Base-by-base conservation (phyloP, 345 rosid genomes). In the Arabidopsis thaliana region DNA sequence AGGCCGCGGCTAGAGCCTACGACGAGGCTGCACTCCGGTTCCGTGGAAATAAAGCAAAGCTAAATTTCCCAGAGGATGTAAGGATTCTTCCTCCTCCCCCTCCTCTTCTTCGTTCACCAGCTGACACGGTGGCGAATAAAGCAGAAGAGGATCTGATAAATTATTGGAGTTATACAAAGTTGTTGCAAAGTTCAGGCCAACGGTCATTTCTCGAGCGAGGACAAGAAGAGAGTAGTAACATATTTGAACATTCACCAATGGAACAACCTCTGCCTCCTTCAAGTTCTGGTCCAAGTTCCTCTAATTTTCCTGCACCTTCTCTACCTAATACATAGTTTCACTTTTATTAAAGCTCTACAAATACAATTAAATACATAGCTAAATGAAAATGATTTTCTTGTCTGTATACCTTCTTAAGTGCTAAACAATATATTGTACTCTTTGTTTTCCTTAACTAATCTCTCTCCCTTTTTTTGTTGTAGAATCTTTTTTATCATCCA, bases 1-100 rank as follows among this genome's bases (percentile, higher is more conserved):
- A 90, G 66, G 89, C 91, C 0, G 98, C 96, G 1, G 98, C 98
- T 36, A 86, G 88, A 79, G 98, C 97, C 2, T 93, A 93, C 65
- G 98, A 93, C 42, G 90, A 83, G 11, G 97, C 98, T 6, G 98
- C 98, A 23, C 83, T 93, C 50, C 58, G 90, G 48, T 93, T 93
- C 84, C 85, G 97, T 38, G 97, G 97, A 56, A 89, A 60, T 85
- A 87, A 89, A 59, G 98, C 94, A 5, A 90, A 90, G 80, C 83
- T 90, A 2, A 93, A 93, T 85, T 93, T 93, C 79, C 91, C 96
- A 0, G 96, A 93, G 75, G 79, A 83, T 60, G 95, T 82, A 40
- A 65, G 83, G 34, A 11, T 71, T 10, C 38, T 76, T 60, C 78
- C 53, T 38, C 77, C 61, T 30, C 41, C 52, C 14, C 67, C 34